Conservation (phyloP, 495 filamentous ascomycete genomes). For the Aspergillus haitiensis region DNA sequence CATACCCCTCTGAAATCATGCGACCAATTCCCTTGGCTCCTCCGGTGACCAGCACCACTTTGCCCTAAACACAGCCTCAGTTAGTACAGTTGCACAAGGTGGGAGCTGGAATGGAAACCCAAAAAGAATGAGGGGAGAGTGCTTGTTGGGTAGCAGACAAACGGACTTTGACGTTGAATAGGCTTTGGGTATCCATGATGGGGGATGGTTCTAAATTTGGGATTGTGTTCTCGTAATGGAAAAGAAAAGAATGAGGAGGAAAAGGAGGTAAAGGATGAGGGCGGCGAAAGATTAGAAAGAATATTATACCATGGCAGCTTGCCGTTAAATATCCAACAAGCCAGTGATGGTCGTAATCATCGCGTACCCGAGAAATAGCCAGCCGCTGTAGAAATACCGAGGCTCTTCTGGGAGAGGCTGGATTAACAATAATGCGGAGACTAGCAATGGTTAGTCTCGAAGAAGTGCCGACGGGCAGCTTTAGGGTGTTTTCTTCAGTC, state of each 20-base stretch:
- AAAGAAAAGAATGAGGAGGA: constrained; percentile 1
- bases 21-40: constrained; percentile 71
- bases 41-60: constrained; percentile 73
- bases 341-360: neutral
- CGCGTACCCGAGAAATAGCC: neutral
- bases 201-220: constrained; percentile 9
- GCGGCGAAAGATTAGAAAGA: neutral
- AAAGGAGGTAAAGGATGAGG: neutral
- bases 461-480: too few relatives aligned
- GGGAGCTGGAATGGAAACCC: neutral
- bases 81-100: neutral
- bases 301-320: neutral
- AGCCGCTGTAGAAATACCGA: neutral
- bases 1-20: constrained; percentile 80
- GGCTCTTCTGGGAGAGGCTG: neutral
- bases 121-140: neutral
- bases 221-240: neutral
- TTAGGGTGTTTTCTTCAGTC: too few relatives aligned
- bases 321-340: neutral
- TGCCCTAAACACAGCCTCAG: constrained; percentile 51
- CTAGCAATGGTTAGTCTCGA: too few relatives aligned
- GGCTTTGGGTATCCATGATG: constrained; percentile 53
- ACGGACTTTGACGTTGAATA: constrained; percentile 61
- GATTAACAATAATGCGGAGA: constrained; percentile 2
- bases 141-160: neutral